phyloP scores from a whole-genome alignment of 139 green algal genomes.

The Coelastrella sp. region DNA sequence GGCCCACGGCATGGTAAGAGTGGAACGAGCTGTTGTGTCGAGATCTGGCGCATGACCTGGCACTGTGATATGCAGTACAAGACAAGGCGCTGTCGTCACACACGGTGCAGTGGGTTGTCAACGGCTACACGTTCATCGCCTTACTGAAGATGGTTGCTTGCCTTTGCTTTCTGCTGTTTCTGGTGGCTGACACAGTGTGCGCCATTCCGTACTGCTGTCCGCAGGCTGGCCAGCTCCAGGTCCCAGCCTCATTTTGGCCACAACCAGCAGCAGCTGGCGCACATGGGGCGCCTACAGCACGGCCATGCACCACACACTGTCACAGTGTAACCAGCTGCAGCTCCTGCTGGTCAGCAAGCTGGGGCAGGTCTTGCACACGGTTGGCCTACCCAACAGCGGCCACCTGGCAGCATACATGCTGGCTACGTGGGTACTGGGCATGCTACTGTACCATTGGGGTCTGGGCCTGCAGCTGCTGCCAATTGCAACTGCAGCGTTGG shows the following conservation, averaged over 20 bases:
- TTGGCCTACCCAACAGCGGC: background rate
- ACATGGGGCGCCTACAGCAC: conserved; percentile 8
- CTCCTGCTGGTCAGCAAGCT: background rate
- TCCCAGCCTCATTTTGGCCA: background rate
- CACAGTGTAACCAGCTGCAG: background rate
- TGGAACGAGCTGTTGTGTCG: no score
- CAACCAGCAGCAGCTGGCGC: background rate
- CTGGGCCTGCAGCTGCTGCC: conserved; percentile 33
- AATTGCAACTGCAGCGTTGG: background rate
- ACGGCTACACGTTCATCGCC: no score
- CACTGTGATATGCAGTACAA: no score
- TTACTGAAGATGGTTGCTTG: no score
- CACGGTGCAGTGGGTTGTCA: no score
- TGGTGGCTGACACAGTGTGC: no score
- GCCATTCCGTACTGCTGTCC: no score
- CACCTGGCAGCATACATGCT: conserved; percentile 18
- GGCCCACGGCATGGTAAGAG: no score
- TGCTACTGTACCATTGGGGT: conserved; percentile 13
- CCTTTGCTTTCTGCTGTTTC: no score
- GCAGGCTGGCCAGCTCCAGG: background rate
- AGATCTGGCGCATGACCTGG: no score
- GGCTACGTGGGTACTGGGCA: conserved; percentile 23
- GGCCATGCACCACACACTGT: background rate
- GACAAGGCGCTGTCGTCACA: no score
- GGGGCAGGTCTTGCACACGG: background rate